Evolutionary conservation across 2,329 filamentous ascomycete species (phyloP), one percentile per base, ranked within the genome.

Genomic region (Dactylonectria estremocensis): DNA sequence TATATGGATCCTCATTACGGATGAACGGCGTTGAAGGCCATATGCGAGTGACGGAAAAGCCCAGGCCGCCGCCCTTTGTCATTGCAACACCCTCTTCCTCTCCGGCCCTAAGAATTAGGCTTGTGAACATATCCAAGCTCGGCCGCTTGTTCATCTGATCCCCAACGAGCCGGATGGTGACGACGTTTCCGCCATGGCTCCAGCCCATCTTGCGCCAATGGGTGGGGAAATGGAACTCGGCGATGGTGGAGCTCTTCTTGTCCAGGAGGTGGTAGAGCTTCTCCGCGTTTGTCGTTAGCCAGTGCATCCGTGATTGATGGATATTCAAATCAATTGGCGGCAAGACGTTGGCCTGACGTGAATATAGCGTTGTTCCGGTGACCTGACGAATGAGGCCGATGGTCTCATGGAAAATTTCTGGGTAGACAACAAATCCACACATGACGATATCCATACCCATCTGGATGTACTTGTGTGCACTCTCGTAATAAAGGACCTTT

Each of bases 1-100:
- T 70, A 52, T 70, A 71, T 3, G 69, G 69, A 22, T 70, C 67
- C 43, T 71, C 69, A 33, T 71, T 22, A 3, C 62, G 59, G 46
- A 69, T 71, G 13, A 71, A 71, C 22, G 67, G 69, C 0, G 64
- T 68, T 4, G 69, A 70, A 11, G 69, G 67, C 67, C 69, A 71
- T 16, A 71, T 67, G 28, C 69, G 69, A 46, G 67, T 71, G 20
- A 65, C 67, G 10, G 69, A 71, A 52, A 71, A 70, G 18, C 69
- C 67, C 24, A 71, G 48, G 9, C 69, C 69, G 43, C 67, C 69
- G 10, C 69, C 69, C 43, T 71, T 71, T 24, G 67, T 71, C 69
- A 71, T 71, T 9, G 52, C 69, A 48, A 70, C 67, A 4, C 56
- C 59, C 31, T 71, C 69, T 60, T 71, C 67, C 37, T 71, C 69